These are phyloP conservation scores for Chaetoceros muelleri DNA, from an alignment of 108 stramenopile species.

Conservation along the genomic window DNA sequence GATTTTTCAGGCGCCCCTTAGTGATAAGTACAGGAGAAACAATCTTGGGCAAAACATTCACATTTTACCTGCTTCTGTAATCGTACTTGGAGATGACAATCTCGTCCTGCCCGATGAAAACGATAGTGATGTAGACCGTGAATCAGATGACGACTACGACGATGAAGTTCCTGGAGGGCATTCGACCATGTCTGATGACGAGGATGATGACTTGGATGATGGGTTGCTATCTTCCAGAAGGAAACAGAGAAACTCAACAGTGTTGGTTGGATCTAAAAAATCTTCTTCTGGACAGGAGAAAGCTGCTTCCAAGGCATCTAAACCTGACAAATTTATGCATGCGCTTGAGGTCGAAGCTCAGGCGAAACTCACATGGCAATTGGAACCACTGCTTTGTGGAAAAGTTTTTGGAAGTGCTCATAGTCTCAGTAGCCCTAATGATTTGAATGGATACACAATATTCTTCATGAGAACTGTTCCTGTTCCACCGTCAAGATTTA, in stretches of 20 bases:
- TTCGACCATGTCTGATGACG: constrained; percentile 1
- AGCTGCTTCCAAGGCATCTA: not conserved
- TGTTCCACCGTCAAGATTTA: constrained; percentile 93
- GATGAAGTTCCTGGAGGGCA: constrained; percentile 13
- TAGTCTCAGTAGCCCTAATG: constrained; percentile 4
- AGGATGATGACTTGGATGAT: not conserved
- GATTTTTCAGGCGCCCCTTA: constrained; percentile 70
- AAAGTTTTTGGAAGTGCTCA: constrained; percentile 60
- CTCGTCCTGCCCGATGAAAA: constrained; percentile 10
- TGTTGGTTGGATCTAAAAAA: not conserved
- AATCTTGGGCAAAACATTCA: constrained; percentile 54
- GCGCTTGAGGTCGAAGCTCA: constrained; percentile 90
- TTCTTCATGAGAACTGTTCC: constrained; percentile 86
- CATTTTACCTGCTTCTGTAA: constrained; percentile 49
- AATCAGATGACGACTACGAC: constrained; percentile 20
- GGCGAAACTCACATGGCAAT: constrained; percentile 77
- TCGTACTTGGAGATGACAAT: constrained; percentile 12
- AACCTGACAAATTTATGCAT: constrained; percentile 82
- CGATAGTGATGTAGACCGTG: constrained; percentile 6
- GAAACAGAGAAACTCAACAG: not conserved
- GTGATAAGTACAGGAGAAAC: constrained; percentile 21
- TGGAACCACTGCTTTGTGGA: constrained; percentile 44
- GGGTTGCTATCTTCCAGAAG: constrained; percentile 21
- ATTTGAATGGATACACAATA: constrained; percentile 41
- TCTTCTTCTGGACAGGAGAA: constrained; percentile 20